These are phyloP conservation scores for Bryum argenteum DNA, from an alignment of 225 moss, liverwort and hornwort genomes.

Conservation along the genomic window DNA sequence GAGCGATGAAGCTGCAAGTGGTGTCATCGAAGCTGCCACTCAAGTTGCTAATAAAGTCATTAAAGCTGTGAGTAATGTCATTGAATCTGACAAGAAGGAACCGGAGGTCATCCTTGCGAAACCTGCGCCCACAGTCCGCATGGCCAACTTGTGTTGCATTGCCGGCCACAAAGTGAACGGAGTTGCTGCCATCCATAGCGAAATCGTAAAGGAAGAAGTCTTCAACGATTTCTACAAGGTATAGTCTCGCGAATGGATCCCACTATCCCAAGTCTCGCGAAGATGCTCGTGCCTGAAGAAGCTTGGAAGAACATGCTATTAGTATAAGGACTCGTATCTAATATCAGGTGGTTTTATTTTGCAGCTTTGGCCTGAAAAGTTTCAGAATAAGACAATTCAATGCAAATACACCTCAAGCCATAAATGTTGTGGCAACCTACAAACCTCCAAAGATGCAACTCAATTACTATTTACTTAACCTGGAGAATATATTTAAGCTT, in stretches of 20 bases:
- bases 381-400: constrained; percentile 99
- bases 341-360: constrained; percentile 10
- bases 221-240: constrained; percentile 97
- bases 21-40: not conserved
- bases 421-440: no score
- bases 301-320: no score
- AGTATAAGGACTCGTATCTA: not conserved
- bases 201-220: constrained; percentile 91
- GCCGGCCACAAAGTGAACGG: constrained; percentile 91
- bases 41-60: not conserved
- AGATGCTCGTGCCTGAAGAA: no score
- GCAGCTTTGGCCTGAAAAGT: constrained; percentile 95
- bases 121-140: constrained; percentile 65
- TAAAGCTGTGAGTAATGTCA: constrained; percentile 6
- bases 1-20: constrained; percentile 10
- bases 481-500: no score
- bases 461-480: no score
- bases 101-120: constrained; percentile 29
- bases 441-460: no score
- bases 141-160: constrained; percentile 95
- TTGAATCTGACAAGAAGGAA: not conserved
- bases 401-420: no score
- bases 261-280: no score
- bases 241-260: not conserved
- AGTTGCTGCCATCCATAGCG: constrained; percentile 90